These are phyloP conservation scores for Populus deltoides DNA, from an alignment of 345 rosid species.

Conservation along the genomic window DNA sequence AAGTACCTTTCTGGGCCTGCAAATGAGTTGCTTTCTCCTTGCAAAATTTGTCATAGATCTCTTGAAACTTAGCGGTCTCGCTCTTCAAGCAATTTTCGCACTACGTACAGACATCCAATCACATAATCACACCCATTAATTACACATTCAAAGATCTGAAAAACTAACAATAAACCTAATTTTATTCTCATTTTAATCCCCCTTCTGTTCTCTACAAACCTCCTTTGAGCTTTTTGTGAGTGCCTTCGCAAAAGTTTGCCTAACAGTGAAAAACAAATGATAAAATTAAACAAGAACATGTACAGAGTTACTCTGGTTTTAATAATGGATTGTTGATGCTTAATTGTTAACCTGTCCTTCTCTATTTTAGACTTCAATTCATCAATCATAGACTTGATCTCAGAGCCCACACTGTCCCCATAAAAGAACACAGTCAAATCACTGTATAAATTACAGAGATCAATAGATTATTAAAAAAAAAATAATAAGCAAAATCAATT, in stretches of 20 bases:
- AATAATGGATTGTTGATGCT: background rate
- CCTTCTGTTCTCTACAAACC: constrained; percentile 38
- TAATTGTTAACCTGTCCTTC: constrained; percentile 62
- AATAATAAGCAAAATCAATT: background rate
- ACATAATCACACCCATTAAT: background rate
- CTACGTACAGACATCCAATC: constrained; percentile 39
- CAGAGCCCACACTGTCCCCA: constrained; percentile 61
- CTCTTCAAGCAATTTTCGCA: constrained; percentile 61
- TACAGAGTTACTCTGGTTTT: background rate
- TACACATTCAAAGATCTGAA: background rate
- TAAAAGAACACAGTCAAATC: background rate
- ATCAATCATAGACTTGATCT: constrained; percentile 60
- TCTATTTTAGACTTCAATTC: constrained; percentile 69
- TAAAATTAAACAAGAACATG: too few species aligned
- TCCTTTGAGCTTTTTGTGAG: constrained; percentile 77
- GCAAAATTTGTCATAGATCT: constrained; percentile 57
- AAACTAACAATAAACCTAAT: background rate
- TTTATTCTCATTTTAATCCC: background rate
- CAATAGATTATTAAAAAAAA: background rate
- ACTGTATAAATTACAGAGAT: background rate
- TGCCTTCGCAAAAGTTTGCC: constrained; percentile 64
- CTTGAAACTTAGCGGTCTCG: constrained; percentile 65
- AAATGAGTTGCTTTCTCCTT: constrained; percentile 58
- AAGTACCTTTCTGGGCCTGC: constrained; percentile 56
- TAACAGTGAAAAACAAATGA: constrained; percentile 15